phyloP scores from a whole-genome alignment of 1,139 yeast species.

The Yarrowia galli region DNA sequence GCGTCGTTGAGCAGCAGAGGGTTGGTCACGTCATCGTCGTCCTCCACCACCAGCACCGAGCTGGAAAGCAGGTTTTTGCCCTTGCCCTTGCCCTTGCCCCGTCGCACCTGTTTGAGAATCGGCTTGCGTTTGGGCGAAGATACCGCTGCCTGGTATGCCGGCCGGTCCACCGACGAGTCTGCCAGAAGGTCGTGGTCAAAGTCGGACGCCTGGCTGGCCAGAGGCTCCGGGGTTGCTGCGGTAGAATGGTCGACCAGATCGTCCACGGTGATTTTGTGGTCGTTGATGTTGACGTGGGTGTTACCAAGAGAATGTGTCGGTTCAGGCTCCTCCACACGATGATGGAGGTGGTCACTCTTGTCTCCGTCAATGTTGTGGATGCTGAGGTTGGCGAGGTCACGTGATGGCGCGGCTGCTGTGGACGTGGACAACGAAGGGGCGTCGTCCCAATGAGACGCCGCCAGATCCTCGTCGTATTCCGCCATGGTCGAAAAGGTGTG shows the following conservation, averaged over 20 bases:
- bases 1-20: slow-evolving; percentile 31
- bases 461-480: slow-evolving; percentile 38
- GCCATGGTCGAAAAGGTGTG: slow-evolving; percentile 8
- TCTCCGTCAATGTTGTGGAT: slow-evolving; percentile 36
- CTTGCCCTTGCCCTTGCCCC: slow-evolving; percentile 33
- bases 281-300: too few relatives aligned
- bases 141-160: slow-evolving; percentile 32
- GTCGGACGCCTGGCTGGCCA: not conserved
- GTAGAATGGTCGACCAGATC: slow-evolving; percentile 23
- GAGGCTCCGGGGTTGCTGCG: not conserved
- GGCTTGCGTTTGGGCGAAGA: slow-evolving; percentile 38
- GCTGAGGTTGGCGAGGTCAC: slow-evolving; percentile 26
- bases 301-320: too few relatives aligned
- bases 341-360: not conserved
- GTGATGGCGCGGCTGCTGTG: not conserved
- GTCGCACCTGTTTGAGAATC: slow-evolving; percentile 32
- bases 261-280: slow-evolving; percentile 30
- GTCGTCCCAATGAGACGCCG: slow-evolving; percentile 39
- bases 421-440: slow-evolving; percentile 31
- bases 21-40: slow-evolving; percentile 2
- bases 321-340: too few relatives aligned
- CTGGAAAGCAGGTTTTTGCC: slow-evolving; percentile 16
- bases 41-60: slow-evolving; percentile 27
- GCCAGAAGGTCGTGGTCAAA: slow-evolving; percentile 30
- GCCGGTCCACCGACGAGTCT: slow-evolving; percentile 10